Evolutionary conservation across 2,329 filamentous ascomycete genomes (phyloP), one percentile per base, ranked within the genome.

Genomic region (Alternaria triticina): DNA sequence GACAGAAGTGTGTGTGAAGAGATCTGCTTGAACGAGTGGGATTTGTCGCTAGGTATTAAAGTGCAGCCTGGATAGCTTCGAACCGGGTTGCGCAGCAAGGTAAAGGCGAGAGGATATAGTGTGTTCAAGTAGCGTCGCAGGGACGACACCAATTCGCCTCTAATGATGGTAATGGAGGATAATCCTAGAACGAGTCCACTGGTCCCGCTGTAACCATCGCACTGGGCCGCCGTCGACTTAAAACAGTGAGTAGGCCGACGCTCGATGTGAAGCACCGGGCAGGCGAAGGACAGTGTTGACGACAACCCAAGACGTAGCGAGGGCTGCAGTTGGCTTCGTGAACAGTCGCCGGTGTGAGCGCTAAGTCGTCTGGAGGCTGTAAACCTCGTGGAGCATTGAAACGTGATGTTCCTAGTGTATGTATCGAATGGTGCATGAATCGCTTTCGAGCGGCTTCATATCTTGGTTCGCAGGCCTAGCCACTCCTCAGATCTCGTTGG

Each of bases 1-100:
- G 65, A 68, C 65, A 66, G 63, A 65, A 69, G 28, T 45, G 43
- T 22, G 67, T 69, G 68, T 65, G 72, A 75, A 54, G 68, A 64
- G 74, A 75, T 75, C 71, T 74, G 66, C 71, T 75, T 33, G 74
- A 70, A 76, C 72, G 74, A 75, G 75, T 66, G 70, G 71, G 72
- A 75, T 76, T 71, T 75, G 69, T 66, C 71, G 73, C 75, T 68
- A 68, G 74, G 65, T 70, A 64, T 65, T 72, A 75, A 71, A 75
- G 72, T 75, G 74, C 70, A 65, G 61, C 52, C 51, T 52, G 58
- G 47, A 49, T 52, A 55, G 54, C 58, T 51, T 61, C 27, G 70
- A 67, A 67, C 68, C 51, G 66, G 69, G 71, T 74, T 68, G 73
- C 70, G 73, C 69, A 71, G 65, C 69, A 74, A 71, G 71, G 70